phyloP scores from a whole-genome alignment of 2,329 filamentous ascomycete species.

The Fusarium verrucosum region DNA sequence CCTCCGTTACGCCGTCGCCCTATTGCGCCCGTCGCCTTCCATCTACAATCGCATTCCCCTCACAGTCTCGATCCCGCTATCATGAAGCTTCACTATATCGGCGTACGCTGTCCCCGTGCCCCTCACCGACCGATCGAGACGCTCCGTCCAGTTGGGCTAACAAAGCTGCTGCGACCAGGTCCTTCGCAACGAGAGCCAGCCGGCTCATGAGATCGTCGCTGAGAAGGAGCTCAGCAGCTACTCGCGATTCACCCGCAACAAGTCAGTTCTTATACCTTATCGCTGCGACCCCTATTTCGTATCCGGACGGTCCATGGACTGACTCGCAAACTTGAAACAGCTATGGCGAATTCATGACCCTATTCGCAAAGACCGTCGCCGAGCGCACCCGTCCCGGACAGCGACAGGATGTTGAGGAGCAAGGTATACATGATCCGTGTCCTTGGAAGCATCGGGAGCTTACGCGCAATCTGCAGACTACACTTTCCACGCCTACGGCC shows the following conservation, averaged over 20 bases:
- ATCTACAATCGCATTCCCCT: background rate
- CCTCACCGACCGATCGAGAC: slow-evolving; percentile 41
- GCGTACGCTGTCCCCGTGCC: slow-evolving; percentile 64
- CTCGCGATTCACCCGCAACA: slow-evolving; percentile 80
- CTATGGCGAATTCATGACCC: slow-evolving; percentile 76
- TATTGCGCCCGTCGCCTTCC: background rate
- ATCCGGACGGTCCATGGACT: slow-evolving; percentile 3
- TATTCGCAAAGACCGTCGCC: slow-evolving; percentile 88
- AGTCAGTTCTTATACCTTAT: slow-evolving; percentile 59
- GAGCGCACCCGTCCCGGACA: slow-evolving; percentile 84
- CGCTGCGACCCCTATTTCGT: background rate
- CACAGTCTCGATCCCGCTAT: slow-evolving; percentile 45
- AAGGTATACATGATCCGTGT: slow-evolving; percentile 59
- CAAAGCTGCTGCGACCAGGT: slow-evolving; percentile 63
- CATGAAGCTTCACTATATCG: slow-evolving; percentile 91
- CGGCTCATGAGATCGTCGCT: slow-evolving; percentile 77
- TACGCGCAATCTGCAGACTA: slow-evolving; percentile 58
- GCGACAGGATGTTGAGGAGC: slow-evolving; percentile 85
- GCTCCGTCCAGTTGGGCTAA: slow-evolving; percentile 35
- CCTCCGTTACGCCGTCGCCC: background rate
- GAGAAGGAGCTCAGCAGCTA: slow-evolving; percentile 82
- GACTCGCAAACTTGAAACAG: slow-evolving; percentile 39
- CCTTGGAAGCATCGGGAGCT: slow-evolving; percentile 13
- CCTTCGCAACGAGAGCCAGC: slow-evolving; percentile 80
- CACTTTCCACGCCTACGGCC: slow-evolving; percentile 81